These are phyloP conservation scores for Pilasporangium apinafurcum DNA, from an alignment of 352 stramenopile species.

Conservation along the genomic window DNA sequence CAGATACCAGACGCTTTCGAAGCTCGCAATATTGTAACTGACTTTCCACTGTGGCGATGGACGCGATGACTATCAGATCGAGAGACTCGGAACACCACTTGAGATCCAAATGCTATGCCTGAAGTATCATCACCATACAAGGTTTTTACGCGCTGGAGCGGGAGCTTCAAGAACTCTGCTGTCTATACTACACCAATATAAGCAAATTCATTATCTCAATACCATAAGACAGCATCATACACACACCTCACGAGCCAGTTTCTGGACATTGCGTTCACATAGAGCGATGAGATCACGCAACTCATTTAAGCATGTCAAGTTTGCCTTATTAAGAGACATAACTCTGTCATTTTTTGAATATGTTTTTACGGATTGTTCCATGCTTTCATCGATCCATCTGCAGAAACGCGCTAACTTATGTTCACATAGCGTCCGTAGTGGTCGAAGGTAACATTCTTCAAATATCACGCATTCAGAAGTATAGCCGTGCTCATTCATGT, in stretches of 20 bases:
- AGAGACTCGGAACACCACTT: constrained; percentile 32
- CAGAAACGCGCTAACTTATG: constrained; percentile 11
- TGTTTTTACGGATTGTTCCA: neutral
- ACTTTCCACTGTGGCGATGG: constrained; percentile 14
- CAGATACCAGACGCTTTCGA: constrained; percentile 33
- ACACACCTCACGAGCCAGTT: constrained; percentile 11
- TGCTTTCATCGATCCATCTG: constrained; percentile 8
- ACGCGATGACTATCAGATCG: constrained; percentile 35
- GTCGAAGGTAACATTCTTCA: neutral
- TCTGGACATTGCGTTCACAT: constrained; percentile 18
- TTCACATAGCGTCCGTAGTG: constrained; percentile 1
- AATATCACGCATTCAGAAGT: neutral
- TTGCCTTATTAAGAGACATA: no score
- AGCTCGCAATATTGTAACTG: constrained; percentile 21
- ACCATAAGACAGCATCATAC: no score
- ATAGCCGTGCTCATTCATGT: neutral
- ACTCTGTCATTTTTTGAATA: neutral
- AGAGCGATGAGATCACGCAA: constrained; percentile 10
- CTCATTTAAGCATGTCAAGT: no score
- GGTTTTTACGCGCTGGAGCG: constrained; percentile 20
- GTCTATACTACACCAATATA: constrained; percentile 8
- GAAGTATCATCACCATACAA: constrained; percentile 29
- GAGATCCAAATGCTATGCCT: constrained; percentile 6
- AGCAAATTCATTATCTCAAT: no score
- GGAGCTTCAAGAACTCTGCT: constrained; percentile 16